Conservation (phyloP, 192 early-diverging fungal species). For the Backusella psychrophila region DNA sequence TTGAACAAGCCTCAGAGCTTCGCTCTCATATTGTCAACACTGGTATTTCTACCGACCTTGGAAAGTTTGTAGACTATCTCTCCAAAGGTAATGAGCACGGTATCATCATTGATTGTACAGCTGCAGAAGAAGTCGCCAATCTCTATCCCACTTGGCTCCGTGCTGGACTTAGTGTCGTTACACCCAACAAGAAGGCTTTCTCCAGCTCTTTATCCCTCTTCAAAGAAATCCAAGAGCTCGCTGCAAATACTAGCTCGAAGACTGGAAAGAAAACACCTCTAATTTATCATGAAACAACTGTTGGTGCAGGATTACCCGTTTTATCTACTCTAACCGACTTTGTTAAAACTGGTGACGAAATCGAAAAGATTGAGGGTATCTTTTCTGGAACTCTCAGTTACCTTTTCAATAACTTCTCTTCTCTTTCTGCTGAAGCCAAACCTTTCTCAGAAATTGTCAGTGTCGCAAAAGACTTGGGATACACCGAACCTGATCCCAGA, state of each 20-base stretch:
- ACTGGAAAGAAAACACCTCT: conserved; percentile 49
- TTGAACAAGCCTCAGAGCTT: conserved; percentile 47
- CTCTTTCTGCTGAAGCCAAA: conserved; percentile 51
- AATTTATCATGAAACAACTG: conserved; percentile 92
- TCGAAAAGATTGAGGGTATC: conserved; percentile 93
- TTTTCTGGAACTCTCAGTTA: conserved; percentile 97
- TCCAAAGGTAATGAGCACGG: conserved; percentile 51
- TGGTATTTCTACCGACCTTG: conserved; percentile 45
- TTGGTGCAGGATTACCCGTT: conserved; percentile 96
- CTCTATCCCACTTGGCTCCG: conserved; percentile 84
- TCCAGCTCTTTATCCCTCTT: conserved; percentile 72
- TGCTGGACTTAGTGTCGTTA: conserved; percentile 83
- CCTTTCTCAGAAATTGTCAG: conserved; percentile 88
- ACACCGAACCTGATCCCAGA: conserved; percentile 97
- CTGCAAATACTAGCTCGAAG: conserved; percentile 23
- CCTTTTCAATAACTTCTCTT: conserved; percentile 97
- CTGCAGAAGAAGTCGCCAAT: conserved; percentile 71
- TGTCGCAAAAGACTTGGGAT: conserved; percentile 89
- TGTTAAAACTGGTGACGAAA: conserved; percentile 90
- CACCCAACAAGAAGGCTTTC: conserved; percentile 99
- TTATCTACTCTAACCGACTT: conserved; percentile 88
- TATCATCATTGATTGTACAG: conserved; percentile 92
- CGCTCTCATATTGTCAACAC: conserved; percentile 39
- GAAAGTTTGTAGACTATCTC: conserved; percentile 54
- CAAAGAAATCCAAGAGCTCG: conserved; percentile 65